phyloP scores from a whole-genome alignment of 2,329 filamentous ascomycete species.

The Colletotrichum graminicola region DNA sequence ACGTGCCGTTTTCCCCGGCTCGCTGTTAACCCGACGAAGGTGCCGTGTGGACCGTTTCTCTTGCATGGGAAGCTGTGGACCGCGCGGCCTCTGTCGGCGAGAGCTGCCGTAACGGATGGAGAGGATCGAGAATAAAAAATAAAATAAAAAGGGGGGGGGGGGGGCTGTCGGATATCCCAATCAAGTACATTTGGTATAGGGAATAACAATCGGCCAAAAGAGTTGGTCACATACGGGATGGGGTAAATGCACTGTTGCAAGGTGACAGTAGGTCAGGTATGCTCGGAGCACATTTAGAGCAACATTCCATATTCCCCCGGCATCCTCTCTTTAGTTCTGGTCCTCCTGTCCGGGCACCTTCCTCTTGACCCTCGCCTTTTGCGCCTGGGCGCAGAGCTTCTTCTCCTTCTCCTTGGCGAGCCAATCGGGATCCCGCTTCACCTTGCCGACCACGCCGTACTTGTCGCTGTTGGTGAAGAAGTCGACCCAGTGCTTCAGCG shows the following conservation, averaged over 20 bases:
- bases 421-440: constrained; percentile 73
- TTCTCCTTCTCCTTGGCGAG: constrained; percentile 72
- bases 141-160: too few relatives aligned
- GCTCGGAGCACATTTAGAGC: not conserved
- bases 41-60: not conserved
- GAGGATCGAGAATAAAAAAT: not conserved
- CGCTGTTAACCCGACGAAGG: not conserved
- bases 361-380: constrained; percentile 67
- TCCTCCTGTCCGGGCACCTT: constrained; percentile 66
- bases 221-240: not conserved
- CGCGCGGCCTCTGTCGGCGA: too few relatives aligned
- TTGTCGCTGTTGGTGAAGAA: constrained; percentile 86
- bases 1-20: not conserved
- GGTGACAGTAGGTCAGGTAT: not conserved
- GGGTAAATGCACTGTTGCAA: not conserved
- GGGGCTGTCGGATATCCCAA: too few relatives aligned
- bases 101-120: not conserved
- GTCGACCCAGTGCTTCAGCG: constrained; percentile 82
- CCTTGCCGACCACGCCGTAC: constrained; percentile 83
- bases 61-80: not conserved
- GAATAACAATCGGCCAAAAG: not conserved
- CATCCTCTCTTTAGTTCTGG: constrained; percentile 47
- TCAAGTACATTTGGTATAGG: not conserved
- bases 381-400: constrained; percentile 78
- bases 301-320: not conserved